Percentiles rank a stretch among this genome's conserved stretches.
These are phyloP conservation scores for Diphasiastrum complanatum DNA, from an alignment of 83 land plant genomes.

Conservation along the genomic window DNA sequence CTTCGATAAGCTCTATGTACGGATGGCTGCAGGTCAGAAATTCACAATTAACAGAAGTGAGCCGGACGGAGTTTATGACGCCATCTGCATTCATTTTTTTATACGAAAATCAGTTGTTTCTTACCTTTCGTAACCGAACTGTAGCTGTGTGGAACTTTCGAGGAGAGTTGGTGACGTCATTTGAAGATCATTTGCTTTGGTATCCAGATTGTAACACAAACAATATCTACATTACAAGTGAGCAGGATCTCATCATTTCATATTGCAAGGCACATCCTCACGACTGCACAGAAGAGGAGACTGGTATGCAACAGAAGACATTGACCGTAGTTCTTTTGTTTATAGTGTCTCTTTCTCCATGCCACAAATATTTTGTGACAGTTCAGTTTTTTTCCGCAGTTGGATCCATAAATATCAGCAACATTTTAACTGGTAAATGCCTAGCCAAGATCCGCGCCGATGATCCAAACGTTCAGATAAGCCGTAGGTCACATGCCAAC, in stretches of 20 bases:
- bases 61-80: conserved; percentile 16
- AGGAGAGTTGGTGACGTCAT: conserved; percentile 10
- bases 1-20: neutral
- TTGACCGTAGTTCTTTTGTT: neutral
- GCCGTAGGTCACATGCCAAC: conserved; percentile 1
- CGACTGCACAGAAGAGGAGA: too few relatives aligned
- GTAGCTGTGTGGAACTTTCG: conserved; percentile 17
- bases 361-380: neutral
- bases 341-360: too few relatives aligned
- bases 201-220: conserved; percentile 17
- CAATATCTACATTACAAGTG: conserved; percentile 15
- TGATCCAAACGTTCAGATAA: conserved; percentile 8
- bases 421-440: conserved; percentile 12
- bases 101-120: conserved; percentile 17
- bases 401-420: conserved; percentile 9
- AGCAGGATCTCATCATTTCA: conserved; percentile 17
- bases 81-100: conserved; percentile 14
- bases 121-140: conserved; percentile 12
- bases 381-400: neutral
- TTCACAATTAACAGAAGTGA: conserved; percentile 8
- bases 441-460: conserved; percentile 16
- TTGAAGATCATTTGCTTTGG: conserved; percentile 11
- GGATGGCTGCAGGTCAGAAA: conserved; percentile 8
- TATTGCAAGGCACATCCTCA: conserved; percentile 18
- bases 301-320: too few relatives aligned